phyloP scores from a whole-genome alignment of 2,329 filamentous ascomycete genomes.

The Aspergillus ibericus region DNA sequence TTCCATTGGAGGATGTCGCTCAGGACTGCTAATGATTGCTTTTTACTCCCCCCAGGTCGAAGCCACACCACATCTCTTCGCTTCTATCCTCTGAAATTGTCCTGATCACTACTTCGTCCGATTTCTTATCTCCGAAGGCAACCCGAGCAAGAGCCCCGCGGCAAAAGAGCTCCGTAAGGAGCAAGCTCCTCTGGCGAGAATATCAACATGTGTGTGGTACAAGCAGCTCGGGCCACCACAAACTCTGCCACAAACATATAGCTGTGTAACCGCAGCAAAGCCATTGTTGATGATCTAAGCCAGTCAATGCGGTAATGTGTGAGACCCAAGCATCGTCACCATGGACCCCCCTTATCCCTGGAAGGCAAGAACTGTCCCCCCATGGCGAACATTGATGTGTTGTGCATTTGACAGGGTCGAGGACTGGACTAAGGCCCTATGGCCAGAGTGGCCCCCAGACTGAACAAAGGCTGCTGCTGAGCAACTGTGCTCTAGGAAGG shows the following conservation, averaged over 20 bases:
- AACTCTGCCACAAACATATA: conserved; percentile 2
- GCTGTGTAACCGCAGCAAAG: conserved; percentile 4
- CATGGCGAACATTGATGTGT: background rate
- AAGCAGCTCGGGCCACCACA: conserved; percentile 7
- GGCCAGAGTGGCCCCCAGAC: background rate
- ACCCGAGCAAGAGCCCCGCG: background rate
- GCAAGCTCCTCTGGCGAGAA: background rate
- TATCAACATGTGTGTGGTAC: conserved; percentile 1
- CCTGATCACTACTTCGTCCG: background rate
- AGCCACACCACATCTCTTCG: background rate
- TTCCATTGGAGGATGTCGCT: background rate
- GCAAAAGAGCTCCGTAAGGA: background rate
- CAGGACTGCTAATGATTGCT: background rate
- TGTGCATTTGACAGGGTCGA: background rate
- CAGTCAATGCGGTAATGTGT: background rate
- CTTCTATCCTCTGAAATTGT: background rate
- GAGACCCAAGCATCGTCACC: background rate
- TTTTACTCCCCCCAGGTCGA: background rate
- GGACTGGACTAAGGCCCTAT: background rate
- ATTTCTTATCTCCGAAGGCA: background rate
- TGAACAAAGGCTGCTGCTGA: background rate
- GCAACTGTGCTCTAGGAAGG: conserved; percentile 41
- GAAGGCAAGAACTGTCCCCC: background rate
- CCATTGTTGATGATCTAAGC: background rate
- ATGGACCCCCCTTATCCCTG: background rate